Base-by-base conservation (phyloP, 2,329 filamentous ascomycete genomes). In the Trichoderma citrinoviride region DNA sequence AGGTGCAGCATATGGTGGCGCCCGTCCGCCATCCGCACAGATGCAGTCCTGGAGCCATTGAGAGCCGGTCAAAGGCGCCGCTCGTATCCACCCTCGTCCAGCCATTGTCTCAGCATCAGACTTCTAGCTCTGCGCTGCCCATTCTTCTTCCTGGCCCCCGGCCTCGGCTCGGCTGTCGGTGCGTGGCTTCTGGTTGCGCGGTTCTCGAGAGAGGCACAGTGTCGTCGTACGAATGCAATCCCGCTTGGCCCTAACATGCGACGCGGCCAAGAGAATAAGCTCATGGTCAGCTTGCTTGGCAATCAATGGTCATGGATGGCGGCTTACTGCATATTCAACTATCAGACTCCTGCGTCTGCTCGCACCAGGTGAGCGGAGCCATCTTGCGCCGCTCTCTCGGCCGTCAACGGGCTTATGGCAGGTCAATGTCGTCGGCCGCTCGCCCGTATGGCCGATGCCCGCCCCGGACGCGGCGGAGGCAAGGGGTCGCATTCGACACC, bases 271-370 rank as follows among this genome's bases (percentile, higher is more conserved):
- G 27, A 58, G 50, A 47, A 23, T 21, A 58, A 47, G 55, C 55
- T 55, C 52, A 25, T 56, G 23, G 23, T 29, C 21, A 44, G 40
- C 17, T 56, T 6, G 29, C 40, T 56, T 56, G 23, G 53, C 33
- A 27, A 17, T 21, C 27, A 17, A 15, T 25, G 52, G 7, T 14
- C 27, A 50, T 41, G 33, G 23, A 61, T 52, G 46, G 46, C 57
- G 57, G 46, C 57, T 61, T 52, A 61, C 46, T 61, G 46, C 57
- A 61, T 61, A 52, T 27, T 60, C 56, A 60, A 60, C 56, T 52
- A 29, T 37, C 23, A 43, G 57, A 12, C 33, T 37, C 33, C 33
- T 37, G 33, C 33, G 33, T 12, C 43, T 41, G 14, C 46, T 5
- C 37, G 44, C 21, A 27, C 33, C 33, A 52, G 12, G 49, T 29